Evolutionary conservation across 768 basidiomycete species (phyloP).

Genomic region (Pholiota microspora): DNA sequence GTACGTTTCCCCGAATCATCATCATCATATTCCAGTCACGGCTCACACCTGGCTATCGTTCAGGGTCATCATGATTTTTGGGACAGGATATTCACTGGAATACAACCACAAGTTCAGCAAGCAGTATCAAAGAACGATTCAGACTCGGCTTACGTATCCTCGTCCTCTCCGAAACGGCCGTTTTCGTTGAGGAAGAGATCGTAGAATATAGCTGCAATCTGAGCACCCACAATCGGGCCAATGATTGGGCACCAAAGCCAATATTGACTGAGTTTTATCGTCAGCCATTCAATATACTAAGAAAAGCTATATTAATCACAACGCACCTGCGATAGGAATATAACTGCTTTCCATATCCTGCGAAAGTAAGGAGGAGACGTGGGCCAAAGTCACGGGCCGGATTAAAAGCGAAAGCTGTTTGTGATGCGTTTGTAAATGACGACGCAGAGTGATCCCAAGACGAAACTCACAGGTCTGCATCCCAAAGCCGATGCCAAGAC

Average conservation of each 20-base stretch:
- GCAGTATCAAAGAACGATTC: background rate
- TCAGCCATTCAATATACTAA: background rate
- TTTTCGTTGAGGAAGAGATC: constrained; percentile 62
- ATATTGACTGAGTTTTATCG: constrained; percentile 48
- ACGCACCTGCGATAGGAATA: constrained; percentile 42
- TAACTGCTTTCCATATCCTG: constrained; percentile 58
- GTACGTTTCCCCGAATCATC: background rate
- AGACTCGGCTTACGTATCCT: constrained; percentile 4
- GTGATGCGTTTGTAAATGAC: constrained; percentile 4
- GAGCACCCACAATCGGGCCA: constrained; percentile 59
- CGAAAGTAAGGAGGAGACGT: constrained; percentile 67
- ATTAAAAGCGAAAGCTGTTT: constrained; percentile 56
- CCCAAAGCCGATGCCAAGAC: constrained; percentile 54
- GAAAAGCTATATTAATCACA: background rate
- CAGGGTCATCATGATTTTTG: background rate
- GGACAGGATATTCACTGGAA: background rate
- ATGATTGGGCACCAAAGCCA: constrained; percentile 73
- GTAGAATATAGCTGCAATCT: constrained; percentile 55
- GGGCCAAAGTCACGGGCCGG: constrained; percentile 71
- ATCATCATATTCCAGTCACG: background rate
- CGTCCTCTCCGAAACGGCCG: constrained; percentile 27
- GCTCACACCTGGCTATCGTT: background rate
- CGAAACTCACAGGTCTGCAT: constrained; percentile 53
- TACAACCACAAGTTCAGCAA: no score
- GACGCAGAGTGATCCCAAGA: background rate